A percentile compares a stretch with the other conserved stretches of the same genome.
phyloP scores from a whole-genome alignment of 495 filamentous ascomycete genomes.

The Tuber umbilicatum region DNA sequence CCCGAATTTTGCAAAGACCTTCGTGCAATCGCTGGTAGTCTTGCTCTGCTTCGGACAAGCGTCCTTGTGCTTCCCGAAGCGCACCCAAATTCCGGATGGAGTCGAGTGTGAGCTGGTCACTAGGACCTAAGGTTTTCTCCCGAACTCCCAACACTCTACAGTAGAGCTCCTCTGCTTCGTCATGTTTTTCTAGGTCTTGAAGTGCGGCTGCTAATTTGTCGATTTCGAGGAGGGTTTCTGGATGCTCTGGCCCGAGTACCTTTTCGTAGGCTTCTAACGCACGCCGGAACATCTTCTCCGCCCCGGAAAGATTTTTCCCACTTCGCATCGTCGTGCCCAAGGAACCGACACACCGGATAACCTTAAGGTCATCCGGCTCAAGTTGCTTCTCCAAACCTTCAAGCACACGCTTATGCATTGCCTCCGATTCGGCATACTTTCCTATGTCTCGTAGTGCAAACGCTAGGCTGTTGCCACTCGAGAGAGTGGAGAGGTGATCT shows the following conservation, averaged over 20 bases:
- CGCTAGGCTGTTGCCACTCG: not conserved
- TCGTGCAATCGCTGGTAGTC: slow-evolving; percentile 35
- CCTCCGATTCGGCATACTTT: not conserved
- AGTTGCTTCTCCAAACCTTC: not conserved
- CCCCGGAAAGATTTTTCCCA: slow-evolving; percentile 26
- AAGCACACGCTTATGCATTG: not conserved
- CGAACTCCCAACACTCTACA: slow-evolving; percentile 21
- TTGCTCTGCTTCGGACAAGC: slow-evolving; percentile 28
- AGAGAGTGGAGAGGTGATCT: not conserved
- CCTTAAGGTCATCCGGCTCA: not conserved
- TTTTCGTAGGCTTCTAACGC: not conserved
- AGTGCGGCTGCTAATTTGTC: slow-evolving; percentile 15
- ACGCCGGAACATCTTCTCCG: slow-evolving; percentile 4
- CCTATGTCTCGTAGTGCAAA: not conserved
- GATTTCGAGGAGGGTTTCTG: slow-evolving; percentile 21
- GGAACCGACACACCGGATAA: not conserved
- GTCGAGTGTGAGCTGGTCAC: slow-evolving; percentile 14
- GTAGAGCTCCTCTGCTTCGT: slow-evolving; percentile 33
- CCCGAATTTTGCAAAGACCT: slow-evolving; percentile 35
- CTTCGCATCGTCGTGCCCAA: not conserved
- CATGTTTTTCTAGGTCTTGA: slow-evolving; percentile 15
- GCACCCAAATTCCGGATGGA: slow-evolving; percentile 9
- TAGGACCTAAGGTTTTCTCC: slow-evolving; percentile 28
- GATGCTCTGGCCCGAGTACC: slow-evolving; percentile 5
- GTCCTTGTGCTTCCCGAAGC: slow-evolving; percentile 5